phyloP scores from a whole-genome alignment of 2,329 filamentous ascomycete genomes.

The Alternaria atra region DNA sequence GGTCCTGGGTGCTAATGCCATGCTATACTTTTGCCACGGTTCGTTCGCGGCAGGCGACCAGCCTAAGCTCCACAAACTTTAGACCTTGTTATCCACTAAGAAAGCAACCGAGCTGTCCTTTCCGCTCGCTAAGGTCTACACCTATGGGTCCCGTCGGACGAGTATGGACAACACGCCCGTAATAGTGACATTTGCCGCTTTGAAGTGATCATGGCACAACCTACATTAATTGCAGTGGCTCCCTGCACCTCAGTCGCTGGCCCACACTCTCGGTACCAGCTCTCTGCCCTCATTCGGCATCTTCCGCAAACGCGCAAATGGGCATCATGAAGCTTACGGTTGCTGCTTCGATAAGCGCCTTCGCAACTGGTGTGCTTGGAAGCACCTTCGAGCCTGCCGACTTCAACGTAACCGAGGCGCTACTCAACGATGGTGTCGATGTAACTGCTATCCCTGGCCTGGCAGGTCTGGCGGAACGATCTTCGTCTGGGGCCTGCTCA shows the following conservation, averaged over 20 bases:
- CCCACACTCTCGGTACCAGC: conserved; percentile 10
- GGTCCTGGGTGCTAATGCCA: not conserved
- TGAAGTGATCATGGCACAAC: not conserved
- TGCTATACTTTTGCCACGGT: conserved; percentile 7
- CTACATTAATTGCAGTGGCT: conserved; percentile 13
- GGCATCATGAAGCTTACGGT: conserved; percentile 15
- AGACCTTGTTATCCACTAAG: conserved; percentile 4
- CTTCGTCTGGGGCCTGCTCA: conserved; percentile 24
- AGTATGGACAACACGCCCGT: not conserved
- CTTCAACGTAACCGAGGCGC: conserved; percentile 32
- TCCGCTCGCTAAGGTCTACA: not conserved
- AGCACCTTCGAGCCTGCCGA: conserved; percentile 25
- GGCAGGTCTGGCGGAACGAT: conserved; percentile 12
- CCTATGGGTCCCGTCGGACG: conserved; percentile 4
- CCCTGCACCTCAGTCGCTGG: conserved; percentile 11
- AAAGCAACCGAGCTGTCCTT: not conserved
- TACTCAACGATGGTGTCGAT: conserved; percentile 29
- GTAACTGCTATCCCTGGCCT: conserved; percentile 26
- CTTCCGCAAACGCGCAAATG: conserved; percentile 1
- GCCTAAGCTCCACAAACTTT: conserved; percentile 10
- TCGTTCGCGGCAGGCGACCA: conserved; percentile 1
- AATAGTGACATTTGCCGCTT: conserved; percentile 1
- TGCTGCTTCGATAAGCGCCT: conserved; percentile 11
- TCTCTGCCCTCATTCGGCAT: not conserved
- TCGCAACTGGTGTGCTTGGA: conserved; percentile 3